Evolutionary conservation across 1,284 basidiomycete species (phyloP), one percentile per base, ranked within the genome.

Genomic region (Pseudozyma pruni): DNA sequence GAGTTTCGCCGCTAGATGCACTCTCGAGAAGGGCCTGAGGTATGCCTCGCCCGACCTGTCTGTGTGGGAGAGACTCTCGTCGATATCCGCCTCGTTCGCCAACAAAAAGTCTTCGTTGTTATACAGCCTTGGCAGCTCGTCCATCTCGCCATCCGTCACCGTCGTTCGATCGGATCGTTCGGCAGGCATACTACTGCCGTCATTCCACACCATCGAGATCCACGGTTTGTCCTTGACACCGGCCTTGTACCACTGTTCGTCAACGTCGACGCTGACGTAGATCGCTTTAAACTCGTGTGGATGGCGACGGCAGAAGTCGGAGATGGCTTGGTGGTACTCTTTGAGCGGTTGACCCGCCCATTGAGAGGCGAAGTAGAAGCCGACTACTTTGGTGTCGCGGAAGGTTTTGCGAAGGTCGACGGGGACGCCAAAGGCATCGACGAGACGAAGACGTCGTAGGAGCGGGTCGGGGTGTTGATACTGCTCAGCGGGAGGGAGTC

Each of bases 401-500:
- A 84, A 83, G 20, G 71, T 67, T 8, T 46, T 40, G 35, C 64
- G 45, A 29, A 84, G 70, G 32, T 81, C 57, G 29, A 83, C 81
- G 6, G 67, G 55, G 8, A 75, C 57, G 17, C 82, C 83, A 40
- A 62, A 51, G 1, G 69, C 66, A 53, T 84, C 75, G 9, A 73
- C 70, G 13, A 84, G 67, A 17, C 83, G 71, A 17, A 84, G 58
- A 1, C 83, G 53, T 0, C 83, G 63, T 11, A 84, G 38, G 16
- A 84, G 67, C 10, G 83, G 81, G 45, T 84, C 83, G 0, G 81
- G 56, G 47, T 84, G 83, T 40, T 77, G 73, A 57, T 83, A 84
- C 31, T 68, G 70, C 27, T 75, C 74, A 0, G 73, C 34, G 0
- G 74, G 74, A 1, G 82, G 83, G 13, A 77, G 58, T 32, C 67